These are phyloP conservation scores for Thozetella sp. DNA, from an alignment of 495 filamentous ascomycete species.

Conservation along the genomic window DNA sequence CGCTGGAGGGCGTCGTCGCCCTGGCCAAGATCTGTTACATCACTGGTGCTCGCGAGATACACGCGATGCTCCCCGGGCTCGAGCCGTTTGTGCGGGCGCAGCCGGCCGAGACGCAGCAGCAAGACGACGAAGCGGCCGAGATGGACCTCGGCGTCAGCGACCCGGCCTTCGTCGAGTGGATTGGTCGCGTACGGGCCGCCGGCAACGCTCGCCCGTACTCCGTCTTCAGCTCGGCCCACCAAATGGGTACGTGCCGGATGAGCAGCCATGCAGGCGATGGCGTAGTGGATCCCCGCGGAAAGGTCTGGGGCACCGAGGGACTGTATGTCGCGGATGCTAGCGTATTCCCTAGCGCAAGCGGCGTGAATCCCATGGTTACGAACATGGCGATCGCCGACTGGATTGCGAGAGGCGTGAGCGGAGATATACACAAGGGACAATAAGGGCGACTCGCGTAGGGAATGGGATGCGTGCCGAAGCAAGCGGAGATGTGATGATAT, in stretches of 20 bases:
- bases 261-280: constrained; percentile 55
- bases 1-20: constrained; percentile 70
- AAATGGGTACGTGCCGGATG: constrained; percentile 94
- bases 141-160: constrained; percentile 62
- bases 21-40: constrained; percentile 77
- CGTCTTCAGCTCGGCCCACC: constrained; percentile 67
- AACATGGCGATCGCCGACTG: constrained; percentile 80
- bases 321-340: constrained; percentile 86
- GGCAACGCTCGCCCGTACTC: constrained; percentile 53
- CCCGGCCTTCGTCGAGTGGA: constrained; percentile 67
- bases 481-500: too few species aligned
- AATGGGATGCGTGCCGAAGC: not conserved
- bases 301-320: constrained; percentile 74
- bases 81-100: constrained; percentile 64
- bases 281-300: constrained; percentile 75
- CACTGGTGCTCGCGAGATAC: constrained; percentile 77
- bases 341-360: constrained; percentile 85
- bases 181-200: constrained; percentile 50
- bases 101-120: constrained; percentile 5
- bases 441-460: not conserved
- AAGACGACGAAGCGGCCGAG: constrained; percentile 10
- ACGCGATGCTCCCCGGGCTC: constrained; percentile 58
- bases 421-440: constrained; percentile 26
- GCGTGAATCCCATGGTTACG: constrained; percentile 94
- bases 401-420: constrained; percentile 54